These are phyloP conservation scores for Fusarium sp. DNA, from an alignment of 2,329 filamentous ascomycete genomes.

Conservation along the genomic window DNA sequence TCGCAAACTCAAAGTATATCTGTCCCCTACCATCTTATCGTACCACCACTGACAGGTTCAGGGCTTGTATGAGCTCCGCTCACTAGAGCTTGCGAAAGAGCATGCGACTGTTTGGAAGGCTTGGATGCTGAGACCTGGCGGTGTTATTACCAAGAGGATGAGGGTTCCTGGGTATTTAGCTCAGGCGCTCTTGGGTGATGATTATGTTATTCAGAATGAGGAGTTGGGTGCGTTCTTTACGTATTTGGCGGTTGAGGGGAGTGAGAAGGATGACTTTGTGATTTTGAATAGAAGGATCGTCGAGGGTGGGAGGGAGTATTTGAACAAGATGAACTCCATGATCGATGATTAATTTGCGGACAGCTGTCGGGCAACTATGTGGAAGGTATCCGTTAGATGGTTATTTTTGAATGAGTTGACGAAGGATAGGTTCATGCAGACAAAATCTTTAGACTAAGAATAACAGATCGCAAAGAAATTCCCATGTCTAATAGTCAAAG, in stretches of 20 bases:
- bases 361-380: too few relatives aligned
- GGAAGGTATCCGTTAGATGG: too few relatives aligned
- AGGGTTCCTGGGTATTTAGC: background rate
- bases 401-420: background rate
- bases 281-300: conserved; percentile 22
- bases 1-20: conserved; percentile 35
- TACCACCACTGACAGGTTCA: background rate
- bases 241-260: conserved; percentile 28
- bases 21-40: accelerated
- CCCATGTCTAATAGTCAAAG: too few relatives aligned
- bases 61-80: conserved; percentile 28
- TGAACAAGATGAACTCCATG: background rate
- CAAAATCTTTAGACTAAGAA: too few relatives aligned
- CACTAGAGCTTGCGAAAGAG: conserved; percentile 11
- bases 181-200: conserved; percentile 18
- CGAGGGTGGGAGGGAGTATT: conserved; percentile 12
- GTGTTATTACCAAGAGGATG: conserved; percentile 8
- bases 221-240: conserved; percentile 35
- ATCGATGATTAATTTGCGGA: accelerated
- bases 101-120: conserved; percentile 22
- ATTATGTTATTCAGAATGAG: conserved; percentile 23
- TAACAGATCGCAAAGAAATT: too few relatives aligned
- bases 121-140: conserved; percentile 31
- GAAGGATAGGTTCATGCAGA: background rate
- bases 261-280: conserved; percentile 3